Percentiles rank a stretch among this genome's conserved stretches.
These are phyloP conservation scores for Papiliotrema terrestris DNA, from an alignment of 1,284 basidiomycete genomes.

Conservation along the genomic window DNA sequence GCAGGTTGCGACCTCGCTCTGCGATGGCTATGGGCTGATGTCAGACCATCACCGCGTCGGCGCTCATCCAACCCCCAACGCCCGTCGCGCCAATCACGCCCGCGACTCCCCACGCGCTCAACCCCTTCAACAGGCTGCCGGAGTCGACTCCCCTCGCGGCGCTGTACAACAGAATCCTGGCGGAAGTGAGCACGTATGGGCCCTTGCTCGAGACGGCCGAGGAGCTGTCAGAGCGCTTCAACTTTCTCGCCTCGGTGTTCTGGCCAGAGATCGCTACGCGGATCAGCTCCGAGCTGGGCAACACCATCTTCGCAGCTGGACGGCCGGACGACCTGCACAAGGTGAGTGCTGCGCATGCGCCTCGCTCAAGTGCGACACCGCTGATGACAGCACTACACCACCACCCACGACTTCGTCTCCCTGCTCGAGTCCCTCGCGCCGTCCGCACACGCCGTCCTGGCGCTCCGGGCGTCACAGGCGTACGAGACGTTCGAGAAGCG, in stretches of 20 bases:
- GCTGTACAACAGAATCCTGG: constrained; percentile 76
- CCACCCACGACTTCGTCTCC: constrained; percentile 78
- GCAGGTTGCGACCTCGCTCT: constrained; percentile 43
- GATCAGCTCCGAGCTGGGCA: constrained; percentile 78
- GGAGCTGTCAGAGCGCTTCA: constrained; percentile 57
- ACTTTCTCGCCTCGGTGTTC: constrained; percentile 78
- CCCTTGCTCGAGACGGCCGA: constrained; percentile 73
- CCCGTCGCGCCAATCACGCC: constrained; percentile 35
- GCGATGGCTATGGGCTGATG: not conserved
- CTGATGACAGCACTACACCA: constrained; percentile 66
- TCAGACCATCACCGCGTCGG: constrained; percentile 31
- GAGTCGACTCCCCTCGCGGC: constrained; percentile 53
- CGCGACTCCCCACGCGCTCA: constrained; percentile 17
- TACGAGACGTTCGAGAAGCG: constrained; percentile 72
- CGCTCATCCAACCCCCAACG: constrained; percentile 18
- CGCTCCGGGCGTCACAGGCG: constrained; percentile 67
- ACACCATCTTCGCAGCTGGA: constrained; percentile 81
- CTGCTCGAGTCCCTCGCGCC: constrained; percentile 78
- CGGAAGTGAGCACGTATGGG: constrained; percentile 69
- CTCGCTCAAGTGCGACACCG: not conserved
- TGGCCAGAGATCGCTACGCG: constrained; percentile 78
- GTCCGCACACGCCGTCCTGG: constrained; percentile 63
- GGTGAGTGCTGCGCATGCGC: constrained; percentile 51
- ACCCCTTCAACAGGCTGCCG: constrained; percentile 19
- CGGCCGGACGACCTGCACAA: constrained; percentile 83